Base-by-base conservation (phyloP, 2,329 filamentous ascomycete species). In the Drechslerella dactyloides region DNA sequence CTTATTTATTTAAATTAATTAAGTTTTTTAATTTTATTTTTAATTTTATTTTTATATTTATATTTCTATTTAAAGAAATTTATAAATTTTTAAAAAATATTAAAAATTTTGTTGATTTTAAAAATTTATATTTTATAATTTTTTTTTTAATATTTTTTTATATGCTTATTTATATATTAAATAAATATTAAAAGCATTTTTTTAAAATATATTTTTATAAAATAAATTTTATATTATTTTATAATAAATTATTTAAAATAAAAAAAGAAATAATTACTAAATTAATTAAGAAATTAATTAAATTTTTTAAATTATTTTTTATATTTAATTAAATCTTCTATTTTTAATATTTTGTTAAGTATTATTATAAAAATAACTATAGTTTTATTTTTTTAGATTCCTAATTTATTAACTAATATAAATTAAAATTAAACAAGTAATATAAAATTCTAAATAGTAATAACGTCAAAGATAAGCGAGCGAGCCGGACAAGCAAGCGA, bases 11-110 rank as follows among this genome's bases (percentile, higher is more conserved):
- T n/a, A 37, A 37, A 7, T 37, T 37, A 13, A 37, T 37, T 37
- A 37, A 37, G 13, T 7, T 37, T 13, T 37, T 13, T 7, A 37
- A 37, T 37, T n/a, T n/a, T n/a, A n/a, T n/a, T n/a, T n/a, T n/a
- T n/a, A n/a, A 37, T 37, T 37, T 37, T 37, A 37, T 37, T 37
- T 37, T 37, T 37, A 37, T 37, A 37, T 37, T 37, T 37, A 37
- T 37, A 37, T 37, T 37, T 37, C 33, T 37, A 37, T 37, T 37
- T 37, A 37, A 37, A 37, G 13, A 37, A 37, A 7, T 37, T 37
- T 7, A 37, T 37, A 37, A 37, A 37, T 37, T 37, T 37, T 7
- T 37, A 13, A 37, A 37, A 7, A 37, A 7, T 37, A 37, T 37
- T 37, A 37, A 37, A 37, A 13, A 37, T 37, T 37, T n/a, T n/a